phyloP scores from a whole-genome alignment of 805 yeast genomes.

The Pichia occidentalis region DNA sequence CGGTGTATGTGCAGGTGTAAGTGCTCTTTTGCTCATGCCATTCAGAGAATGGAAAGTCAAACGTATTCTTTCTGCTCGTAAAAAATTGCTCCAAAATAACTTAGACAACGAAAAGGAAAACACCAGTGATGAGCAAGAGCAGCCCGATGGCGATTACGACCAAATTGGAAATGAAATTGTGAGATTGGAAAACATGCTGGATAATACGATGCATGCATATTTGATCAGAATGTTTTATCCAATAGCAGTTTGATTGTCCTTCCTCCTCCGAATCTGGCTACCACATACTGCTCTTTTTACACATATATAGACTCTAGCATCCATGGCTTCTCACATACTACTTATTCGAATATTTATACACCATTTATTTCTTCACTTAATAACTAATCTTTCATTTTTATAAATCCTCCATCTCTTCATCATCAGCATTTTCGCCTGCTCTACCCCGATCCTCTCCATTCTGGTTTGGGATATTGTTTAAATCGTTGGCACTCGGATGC shows the following conservation, averaged over 20 bases:
- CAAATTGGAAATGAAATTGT: conserved; percentile 4
- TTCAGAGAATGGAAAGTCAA: conserved; percentile 52
- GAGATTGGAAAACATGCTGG: conserved; percentile 13
- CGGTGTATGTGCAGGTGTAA: conserved; percentile 40
- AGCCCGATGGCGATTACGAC: background rate
- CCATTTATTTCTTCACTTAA: background rate
- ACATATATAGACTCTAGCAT: background rate
- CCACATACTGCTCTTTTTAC: too few species aligned
- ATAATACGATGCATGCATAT: conserved; percentile 10
- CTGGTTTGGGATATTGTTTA: too few species aligned
- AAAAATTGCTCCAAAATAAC: conserved; percentile 7
- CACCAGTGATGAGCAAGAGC: conserved; percentile 4
- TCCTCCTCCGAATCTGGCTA: background rate
- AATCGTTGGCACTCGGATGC: too few species aligned
- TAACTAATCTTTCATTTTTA: conserved; percentile 2
- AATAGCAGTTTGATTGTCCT: conserved; percentile 19
- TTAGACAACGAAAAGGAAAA: conserved; percentile 1
- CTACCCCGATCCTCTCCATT: background rate
- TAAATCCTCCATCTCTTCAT: conserved; percentile 37
- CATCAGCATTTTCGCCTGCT: conserved; percentile 36
- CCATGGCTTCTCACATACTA: background rate
- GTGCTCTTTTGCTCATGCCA: conserved; percentile 37
- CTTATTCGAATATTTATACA: background rate
- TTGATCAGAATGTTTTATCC: conserved; percentile 25
- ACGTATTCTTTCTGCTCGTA: conserved; percentile 30